Conservation (phyloP, 2,329 filamentous ascomycete genomes). For the Xylariales sp. region DNA sequence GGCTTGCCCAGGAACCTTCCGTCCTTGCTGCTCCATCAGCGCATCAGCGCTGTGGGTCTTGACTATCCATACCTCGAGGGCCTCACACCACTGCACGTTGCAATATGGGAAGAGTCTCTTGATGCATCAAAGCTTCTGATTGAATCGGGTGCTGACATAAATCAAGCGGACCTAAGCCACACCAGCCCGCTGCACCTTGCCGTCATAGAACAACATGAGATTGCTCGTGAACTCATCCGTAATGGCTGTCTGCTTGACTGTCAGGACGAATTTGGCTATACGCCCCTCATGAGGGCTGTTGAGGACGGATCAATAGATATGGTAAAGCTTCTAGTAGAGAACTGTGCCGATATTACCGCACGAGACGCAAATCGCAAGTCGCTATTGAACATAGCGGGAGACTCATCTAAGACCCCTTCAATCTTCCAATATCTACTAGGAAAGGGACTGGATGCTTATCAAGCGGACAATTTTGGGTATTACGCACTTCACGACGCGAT, state of each 20-base stretch:
- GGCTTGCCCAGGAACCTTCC: not conserved
- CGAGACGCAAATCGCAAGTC: not conserved
- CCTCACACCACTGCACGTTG: constrained; percentile 1
- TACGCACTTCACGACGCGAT: not conserved
- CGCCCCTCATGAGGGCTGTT: not conserved
- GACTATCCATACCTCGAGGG: not conserved
- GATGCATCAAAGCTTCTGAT: not conserved
- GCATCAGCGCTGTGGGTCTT: not conserved
- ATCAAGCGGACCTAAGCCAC: not conserved
- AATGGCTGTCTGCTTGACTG: not conserved
- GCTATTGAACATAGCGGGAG: not conserved
- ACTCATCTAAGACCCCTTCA: not conserved
- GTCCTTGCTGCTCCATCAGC: not conserved
- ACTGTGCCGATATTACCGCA: not conserved
- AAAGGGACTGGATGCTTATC: not conserved
- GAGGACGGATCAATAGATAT: not conserved
- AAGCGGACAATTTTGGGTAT: not conserved
- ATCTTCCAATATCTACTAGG: constrained; percentile 1
- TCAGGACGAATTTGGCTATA: not conserved
- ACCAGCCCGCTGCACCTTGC: not conserved
- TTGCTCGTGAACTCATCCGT: not conserved
- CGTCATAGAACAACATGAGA: not conserved
- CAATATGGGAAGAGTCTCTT: not conserved
- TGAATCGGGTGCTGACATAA: not conserved
- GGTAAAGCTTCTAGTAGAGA: not conserved